Evolutionary conservation across 352 stramenopile genomes (phyloP).

Genomic region (Pythium myriotylum): DNA sequence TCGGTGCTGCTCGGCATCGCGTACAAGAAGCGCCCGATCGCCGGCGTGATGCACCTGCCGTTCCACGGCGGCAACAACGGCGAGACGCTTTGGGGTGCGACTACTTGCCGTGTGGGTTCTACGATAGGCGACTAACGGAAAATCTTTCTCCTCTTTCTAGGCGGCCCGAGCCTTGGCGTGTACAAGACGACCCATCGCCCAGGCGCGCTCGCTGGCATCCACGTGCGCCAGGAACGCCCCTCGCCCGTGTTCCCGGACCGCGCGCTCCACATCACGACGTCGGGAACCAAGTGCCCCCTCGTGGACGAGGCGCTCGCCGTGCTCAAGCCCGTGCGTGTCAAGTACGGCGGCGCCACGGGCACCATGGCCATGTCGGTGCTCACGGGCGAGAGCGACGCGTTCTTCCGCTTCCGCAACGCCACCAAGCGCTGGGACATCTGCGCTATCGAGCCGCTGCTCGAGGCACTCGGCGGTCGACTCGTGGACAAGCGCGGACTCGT

Average conservation of each 20-base stretch:
- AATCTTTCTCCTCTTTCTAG: constrained; percentile 24
- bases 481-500: constrained; percentile 57
- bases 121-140: constrained; percentile 11
- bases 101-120: neutral
- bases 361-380: constrained; percentile 75
- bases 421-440: constrained; percentile 85
- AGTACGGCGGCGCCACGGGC: constrained; percentile 65
- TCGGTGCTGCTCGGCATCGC: constrained; percentile 79
- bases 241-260: constrained; percentile 39
- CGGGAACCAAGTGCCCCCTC: constrained; percentile 52
- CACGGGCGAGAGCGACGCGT: constrained; percentile 61
- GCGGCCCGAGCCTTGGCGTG: constrained; percentile 53
- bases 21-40: constrained; percentile 63
- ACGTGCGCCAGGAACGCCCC: constrained; percentile 24
- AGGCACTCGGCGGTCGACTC: constrained; percentile 54
- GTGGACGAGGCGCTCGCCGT: constrained; percentile 44
- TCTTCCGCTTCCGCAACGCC: constrained; percentile 68
- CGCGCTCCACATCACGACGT: constrained; percentile 54
- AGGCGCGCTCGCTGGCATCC: constrained; percentile 30
- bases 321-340: constrained; percentile 39
- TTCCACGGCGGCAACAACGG: constrained; percentile 55
- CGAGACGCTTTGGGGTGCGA: constrained; percentile 70
- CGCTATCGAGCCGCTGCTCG: constrained; percentile 65
- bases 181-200: constrained; percentile 47
- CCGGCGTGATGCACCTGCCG: constrained; percentile 71